These are phyloP conservation scores for Gracilaria gracilis DNA, from an alignment of 23 red algal species.

Conservation along the genomic window DNA sequence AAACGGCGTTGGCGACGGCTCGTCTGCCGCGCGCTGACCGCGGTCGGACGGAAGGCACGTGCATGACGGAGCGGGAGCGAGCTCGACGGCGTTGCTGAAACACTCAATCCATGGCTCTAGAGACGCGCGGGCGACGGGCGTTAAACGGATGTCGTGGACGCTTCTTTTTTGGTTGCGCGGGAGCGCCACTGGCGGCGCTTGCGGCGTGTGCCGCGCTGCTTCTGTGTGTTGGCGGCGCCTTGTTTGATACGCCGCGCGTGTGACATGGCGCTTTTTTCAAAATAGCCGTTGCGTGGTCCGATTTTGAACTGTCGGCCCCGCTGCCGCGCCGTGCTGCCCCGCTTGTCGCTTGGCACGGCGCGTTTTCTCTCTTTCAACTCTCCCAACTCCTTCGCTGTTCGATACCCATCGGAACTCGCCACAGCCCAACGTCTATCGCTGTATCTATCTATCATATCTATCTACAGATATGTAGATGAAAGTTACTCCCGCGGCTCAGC, in stretches of 20 bases:
- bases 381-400: too few species aligned
- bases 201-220: not conserved
- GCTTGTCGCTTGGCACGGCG: not conserved
- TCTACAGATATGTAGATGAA: too few species aligned
- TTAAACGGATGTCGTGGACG: not conserved
- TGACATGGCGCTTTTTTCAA: conserved; percentile 10
- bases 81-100: not conserved
- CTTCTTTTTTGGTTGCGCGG: not conserved
- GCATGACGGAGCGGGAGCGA: not conserved
- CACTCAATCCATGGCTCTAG: not conserved
- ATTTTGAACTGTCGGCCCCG: not conserved
- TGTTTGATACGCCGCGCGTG: conserved; percentile 1
- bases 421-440: too few species aligned
- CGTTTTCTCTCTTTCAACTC: too few species aligned
- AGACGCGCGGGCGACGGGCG: not conserved
- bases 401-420: too few species aligned
- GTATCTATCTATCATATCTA: too few species aligned
- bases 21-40: not conserved
- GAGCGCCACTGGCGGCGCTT: not conserved
- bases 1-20: not conserved
- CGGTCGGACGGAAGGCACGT: conserved; percentile 12
- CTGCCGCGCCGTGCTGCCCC: not conserved
- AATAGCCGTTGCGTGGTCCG: not conserved
- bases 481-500: too few species aligned
- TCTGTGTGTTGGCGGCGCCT: not conserved